Base-by-base conservation (phyloP, 1,139 yeast genomes). In the Petasospora fabianii region DNA sequence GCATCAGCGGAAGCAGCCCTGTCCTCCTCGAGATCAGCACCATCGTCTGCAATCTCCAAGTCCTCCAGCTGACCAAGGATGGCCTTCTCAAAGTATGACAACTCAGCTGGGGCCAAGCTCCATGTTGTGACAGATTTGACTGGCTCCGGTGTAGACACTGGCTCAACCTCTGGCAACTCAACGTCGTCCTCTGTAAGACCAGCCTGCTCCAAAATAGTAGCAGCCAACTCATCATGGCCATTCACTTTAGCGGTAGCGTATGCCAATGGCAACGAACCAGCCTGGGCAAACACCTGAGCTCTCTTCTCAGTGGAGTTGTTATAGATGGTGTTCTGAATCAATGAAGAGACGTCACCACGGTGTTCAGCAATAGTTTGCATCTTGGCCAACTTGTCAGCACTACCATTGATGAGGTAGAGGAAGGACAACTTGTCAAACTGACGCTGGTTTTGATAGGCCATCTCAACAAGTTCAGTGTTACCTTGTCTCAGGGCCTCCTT, bases 281-380 rank as follows among this genome's bases (percentile, higher is more conserved):
- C 79, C 52, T 83, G 79, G 39, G 83, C 75, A 56, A 84, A 80
- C 24, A 84, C 76, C 53, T 77, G 74, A 35, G 92, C 77, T 61
- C 97, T 80, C 59, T 82, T 78, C 56, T 82, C 80, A 27, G 81
- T 71, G 46, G 88, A 84, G 55, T 84, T 81, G 54, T 77, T 73
- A 64, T 84, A 92, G 44, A 92, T 66, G 18, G 95, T 78, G 53
- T 88, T 88, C 58, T 87, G 95, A 55, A 92, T 75, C 54, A 88
- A 73, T 32, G 95, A 81, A 31, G 87, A 76, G 36, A 75, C 64
- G 61, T 92, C 96, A 44, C 86, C 85, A 56, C 97, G 84, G 51
- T 80, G 83, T 60, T 84, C 95, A 36, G 98, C 94, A 66, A 94
- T 88, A 43, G 77, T 71, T 48, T 87, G 80, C 97, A 94, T 90